Base-by-base conservation (phyloP, 208 protist species). In the Jaenimonas drosophilae region DNA sequence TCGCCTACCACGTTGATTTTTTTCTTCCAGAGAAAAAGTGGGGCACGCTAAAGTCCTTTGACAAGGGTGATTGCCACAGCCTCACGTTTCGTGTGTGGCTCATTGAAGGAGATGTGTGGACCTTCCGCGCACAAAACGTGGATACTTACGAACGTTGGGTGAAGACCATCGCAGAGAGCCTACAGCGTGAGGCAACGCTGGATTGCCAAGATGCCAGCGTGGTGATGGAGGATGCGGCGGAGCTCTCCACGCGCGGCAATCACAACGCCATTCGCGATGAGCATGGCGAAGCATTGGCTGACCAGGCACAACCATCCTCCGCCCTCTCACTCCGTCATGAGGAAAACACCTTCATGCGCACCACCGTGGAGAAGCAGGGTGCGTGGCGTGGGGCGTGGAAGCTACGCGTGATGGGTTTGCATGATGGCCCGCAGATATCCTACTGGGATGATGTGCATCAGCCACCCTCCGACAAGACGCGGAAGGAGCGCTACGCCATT, bases 81-180 rank as follows among this genome's bases (percentile, higher is more conserved):
- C 57, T 62, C 30, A 36, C 38, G 23, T 82, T 88, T 42, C 74
- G 66, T 9, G 71, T 84, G 32, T 88, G 75, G 74, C 50, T 88
- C 29, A 52, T 73, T 24, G 79, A 88, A 55, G 79, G 79, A 1
- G 72, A 67, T 9, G 74, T 59, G 27, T 89, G 80, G 80, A 73
- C 61, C 12, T 59, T 89, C 17, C 71, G 72, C 0, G 76, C 80
- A 0, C 50, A 61, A 7, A 73, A 59, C 16, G 48, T 36, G 12
- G 63, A 65, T 31, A 56, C 62, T 23, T 80, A 76, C 49, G 60
- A 75, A 31, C 41, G 44, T 39, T 80, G 72, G 72, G 42, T 72
- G 7, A 47, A 70, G 24, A 45, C 50, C 12, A 30, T 79, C 37
- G 16, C 9, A 6, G 16, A 11, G n/a, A 20, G 16, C 9, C 16